phyloP scores from a whole-genome alignment of 192 early-diverging fungal species.

The Coemansia sp. region DNA sequence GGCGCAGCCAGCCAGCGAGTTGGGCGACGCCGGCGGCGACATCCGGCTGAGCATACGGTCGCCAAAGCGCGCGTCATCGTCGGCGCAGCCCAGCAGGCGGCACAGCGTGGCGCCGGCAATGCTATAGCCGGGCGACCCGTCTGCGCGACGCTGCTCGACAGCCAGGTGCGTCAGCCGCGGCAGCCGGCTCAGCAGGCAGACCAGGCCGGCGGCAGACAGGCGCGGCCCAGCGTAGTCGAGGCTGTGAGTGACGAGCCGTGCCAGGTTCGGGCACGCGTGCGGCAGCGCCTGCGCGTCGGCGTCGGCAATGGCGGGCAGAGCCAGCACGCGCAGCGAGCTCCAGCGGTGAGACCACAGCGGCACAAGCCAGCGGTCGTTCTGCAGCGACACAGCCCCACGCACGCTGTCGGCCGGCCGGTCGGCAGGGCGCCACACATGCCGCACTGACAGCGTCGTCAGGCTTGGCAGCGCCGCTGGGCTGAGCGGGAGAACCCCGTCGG shows the following conservation, averaged over 20 bases:
- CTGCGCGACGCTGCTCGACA: slow-evolving; percentile 41
- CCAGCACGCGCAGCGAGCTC: slow-evolving; percentile 25
- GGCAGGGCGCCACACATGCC: slow-evolving; percentile 38
- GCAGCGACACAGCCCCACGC: slow-evolving; percentile 44
- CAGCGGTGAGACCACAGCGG: slow-evolving; percentile 17
- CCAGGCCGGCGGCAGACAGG: slow-evolving; percentile 39
- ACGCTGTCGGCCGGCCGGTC: slow-evolving; percentile 8
- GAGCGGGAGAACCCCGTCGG: slow-evolving; percentile 21
- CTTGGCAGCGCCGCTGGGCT: slow-evolving; percentile 22
- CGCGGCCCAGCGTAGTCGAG: slow-evolving; percentile 49
- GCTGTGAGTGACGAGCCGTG: slow-evolving; percentile 39
- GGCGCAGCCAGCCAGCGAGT: neutral
- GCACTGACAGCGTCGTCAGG: slow-evolving; percentile 28
- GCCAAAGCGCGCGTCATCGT: slow-evolving; percentile 18
- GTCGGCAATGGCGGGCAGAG: slow-evolving; percentile 43
- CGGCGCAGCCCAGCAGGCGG: slow-evolving; percentile 30
- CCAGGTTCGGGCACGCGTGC: slow-evolving; percentile 27
- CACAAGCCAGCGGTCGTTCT: slow-evolving; percentile 31
- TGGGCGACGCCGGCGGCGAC: slow-evolving; percentile 6
- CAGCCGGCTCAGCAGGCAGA: slow-evolving; percentile 21
- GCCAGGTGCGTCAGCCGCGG: slow-evolving; percentile 38
- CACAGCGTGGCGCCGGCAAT: slow-evolving; percentile 30
- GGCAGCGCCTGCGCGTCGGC: slow-evolving; percentile 20
- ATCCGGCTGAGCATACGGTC: slow-evolving; percentile 17
- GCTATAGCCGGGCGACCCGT: slow-evolving; percentile 45